Conservation (phyloP, 2,329 filamentous ascomycete species). For the Penicillium aurantiogriseum region DNA sequence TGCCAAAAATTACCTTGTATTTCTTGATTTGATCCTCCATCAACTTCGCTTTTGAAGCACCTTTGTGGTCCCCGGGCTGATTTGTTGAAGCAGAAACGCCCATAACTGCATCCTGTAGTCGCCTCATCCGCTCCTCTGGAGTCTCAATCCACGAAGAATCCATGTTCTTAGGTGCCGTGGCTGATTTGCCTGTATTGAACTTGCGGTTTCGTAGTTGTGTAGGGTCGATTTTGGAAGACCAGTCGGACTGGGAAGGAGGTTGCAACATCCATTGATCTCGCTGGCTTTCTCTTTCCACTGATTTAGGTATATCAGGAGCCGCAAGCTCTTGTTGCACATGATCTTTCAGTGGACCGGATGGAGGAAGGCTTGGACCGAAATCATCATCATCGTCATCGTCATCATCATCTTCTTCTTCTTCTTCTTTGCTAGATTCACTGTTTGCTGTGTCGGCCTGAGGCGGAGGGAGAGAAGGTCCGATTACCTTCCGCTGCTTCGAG, state of each 20-base stretch:
- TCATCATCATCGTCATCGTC: constrained; percentile 39
- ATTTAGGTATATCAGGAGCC: constrained; percentile 3
- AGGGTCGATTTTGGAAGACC: constrained; percentile 68
- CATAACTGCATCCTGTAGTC: constrained; percentile 77
- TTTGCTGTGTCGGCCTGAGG: constrained; percentile 28
- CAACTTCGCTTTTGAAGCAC: neutral
- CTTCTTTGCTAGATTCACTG: constrained; percentile 30
- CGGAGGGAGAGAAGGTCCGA: constrained; percentile 58
- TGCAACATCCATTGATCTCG: constrained; percentile 85
- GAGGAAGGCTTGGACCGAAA: constrained; percentile 43
- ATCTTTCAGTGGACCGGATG: constrained; percentile 14
- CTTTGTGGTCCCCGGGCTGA: constrained; percentile 9
- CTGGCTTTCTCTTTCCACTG: constrained; percentile 45
- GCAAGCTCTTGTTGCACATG: neutral
- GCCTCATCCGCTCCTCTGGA: constrained; percentile 78
- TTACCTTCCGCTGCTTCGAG: constrained; percentile 42
- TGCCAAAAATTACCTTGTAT: constrained; percentile 52
- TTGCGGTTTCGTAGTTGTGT: constrained; percentile 78
- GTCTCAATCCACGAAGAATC: constrained; percentile 84
- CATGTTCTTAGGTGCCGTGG: constrained; percentile 40
- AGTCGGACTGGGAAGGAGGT: constrained; percentile 58
- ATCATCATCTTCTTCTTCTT: constrained; percentile 27
- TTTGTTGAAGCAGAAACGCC: constrained; percentile 55
- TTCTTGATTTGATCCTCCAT: constrained; percentile 52
- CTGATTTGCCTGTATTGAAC: constrained; percentile 70